Percentiles rank a stretch among this genome's conserved stretches.
Evolutionary conservation across 108 stramenopile genomes (phyloP).

Genomic region (Chaetoceros tenuissimus): DNA sequence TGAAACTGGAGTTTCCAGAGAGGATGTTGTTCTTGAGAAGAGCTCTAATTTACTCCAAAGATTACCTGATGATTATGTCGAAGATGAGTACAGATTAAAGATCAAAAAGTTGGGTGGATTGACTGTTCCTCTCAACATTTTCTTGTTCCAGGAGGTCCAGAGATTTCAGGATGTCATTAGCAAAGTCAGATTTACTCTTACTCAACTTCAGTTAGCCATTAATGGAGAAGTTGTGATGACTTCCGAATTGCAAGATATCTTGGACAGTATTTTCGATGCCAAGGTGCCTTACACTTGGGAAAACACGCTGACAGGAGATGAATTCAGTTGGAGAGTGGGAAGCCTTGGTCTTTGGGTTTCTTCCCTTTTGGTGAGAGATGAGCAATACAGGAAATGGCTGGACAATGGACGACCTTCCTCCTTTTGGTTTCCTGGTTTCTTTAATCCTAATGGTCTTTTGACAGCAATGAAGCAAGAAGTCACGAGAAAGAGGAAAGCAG

Average conservation of each 20-base stretch:
- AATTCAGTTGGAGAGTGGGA: constrained; percentile 82
- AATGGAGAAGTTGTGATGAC: constrained; percentile 90
- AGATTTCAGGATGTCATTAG: constrained; percentile 67
- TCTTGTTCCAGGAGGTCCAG: constrained; percentile 87
- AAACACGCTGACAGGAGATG: constrained; percentile 82
- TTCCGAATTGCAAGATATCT: constrained; percentile 64
- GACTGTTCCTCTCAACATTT: constrained; percentile 76
- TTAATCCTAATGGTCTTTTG: constrained; percentile 81
- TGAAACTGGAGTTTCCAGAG: constrained; percentile 56
- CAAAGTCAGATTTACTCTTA: constrained; percentile 70
- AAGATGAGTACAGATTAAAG: constrained; percentile 79
- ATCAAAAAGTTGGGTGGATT: constrained; percentile 80
- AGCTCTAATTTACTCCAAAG: constrained; percentile 54
- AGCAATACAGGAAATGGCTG: constrained; percentile 78
- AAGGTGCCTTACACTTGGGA: constrained; percentile 72
- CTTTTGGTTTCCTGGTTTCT: constrained; percentile 86
- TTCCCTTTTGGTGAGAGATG: constrained; percentile 63
- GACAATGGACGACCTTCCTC: constrained; percentile 55
- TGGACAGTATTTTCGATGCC: constrained; percentile 73
- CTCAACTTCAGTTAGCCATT: constrained; percentile 78
- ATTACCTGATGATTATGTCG: constrained; percentile 77
- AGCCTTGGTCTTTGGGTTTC: constrained; percentile 84
- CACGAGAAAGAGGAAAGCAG: constrained; percentile 64
- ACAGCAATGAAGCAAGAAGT: constrained; percentile 93
- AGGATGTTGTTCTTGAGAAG: constrained; percentile 74